These are phyloP conservation scores for Clarkia xantiana DNA, from an alignment of 345 rosid genomes.

Conservation along the genomic window DNA sequence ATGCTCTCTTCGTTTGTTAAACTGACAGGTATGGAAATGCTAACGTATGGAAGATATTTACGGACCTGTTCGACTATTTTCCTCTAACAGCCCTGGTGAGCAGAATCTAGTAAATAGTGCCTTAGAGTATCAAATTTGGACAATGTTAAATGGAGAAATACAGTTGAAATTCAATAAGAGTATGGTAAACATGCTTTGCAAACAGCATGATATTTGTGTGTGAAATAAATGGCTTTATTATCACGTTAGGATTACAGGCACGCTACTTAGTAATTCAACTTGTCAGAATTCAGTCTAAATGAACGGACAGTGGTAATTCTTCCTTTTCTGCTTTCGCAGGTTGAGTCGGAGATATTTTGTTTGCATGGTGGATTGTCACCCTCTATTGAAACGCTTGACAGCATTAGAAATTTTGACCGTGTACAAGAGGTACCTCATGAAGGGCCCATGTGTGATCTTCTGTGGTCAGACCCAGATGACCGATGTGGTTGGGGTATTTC, in stretches of 20 bases:
- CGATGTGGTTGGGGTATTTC: constrained; percentile 99
- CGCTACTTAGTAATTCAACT: too few relatives aligned
- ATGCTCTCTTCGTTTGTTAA: constrained; percentile 6
- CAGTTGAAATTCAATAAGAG: neutral
- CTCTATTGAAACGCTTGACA: constrained; percentile 94
- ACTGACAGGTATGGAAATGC: constrained; percentile 91
- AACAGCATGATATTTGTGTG: too few relatives aligned
- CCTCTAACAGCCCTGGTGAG: constrained; percentile 97
- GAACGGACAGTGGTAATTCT: neutral
- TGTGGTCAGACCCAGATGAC: constrained; percentile 99
- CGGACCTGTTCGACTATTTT: constrained; percentile 96
- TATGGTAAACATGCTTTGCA: too few relatives aligned
- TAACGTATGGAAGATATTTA: constrained; percentile 93
- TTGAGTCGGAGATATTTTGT: constrained; percentile 97
- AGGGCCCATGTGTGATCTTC: constrained; percentile 98
- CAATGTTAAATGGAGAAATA: neutral
- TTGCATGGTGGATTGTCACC: constrained; percentile 97
- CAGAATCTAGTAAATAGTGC: constrained; percentile 4
- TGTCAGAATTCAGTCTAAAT: too few relatives aligned
- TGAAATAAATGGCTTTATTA: too few relatives aligned
- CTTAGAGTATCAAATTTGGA: neutral
- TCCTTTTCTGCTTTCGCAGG: constrained; percentile 28
- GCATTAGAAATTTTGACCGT: constrained; percentile 83
- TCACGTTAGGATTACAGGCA: too few relatives aligned
- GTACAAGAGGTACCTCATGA: constrained; percentile 98